Evolutionary conservation across 176 grass and related monocot species (phyloP).

Genomic region (Aegilops tauschii): DNA sequence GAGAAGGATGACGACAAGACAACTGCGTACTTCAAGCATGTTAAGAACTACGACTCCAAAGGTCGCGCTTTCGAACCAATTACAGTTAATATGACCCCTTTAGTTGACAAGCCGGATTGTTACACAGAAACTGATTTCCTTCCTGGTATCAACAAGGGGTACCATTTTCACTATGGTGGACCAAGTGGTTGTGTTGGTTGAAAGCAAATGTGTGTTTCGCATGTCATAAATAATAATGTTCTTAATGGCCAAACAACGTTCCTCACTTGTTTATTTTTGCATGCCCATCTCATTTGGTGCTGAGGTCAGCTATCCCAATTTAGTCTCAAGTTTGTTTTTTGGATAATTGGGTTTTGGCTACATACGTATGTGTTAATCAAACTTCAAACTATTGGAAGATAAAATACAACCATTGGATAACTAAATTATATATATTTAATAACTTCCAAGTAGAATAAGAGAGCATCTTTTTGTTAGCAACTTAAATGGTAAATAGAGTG

Average conservation of each 20-base stretch:
- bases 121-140: not conserved
- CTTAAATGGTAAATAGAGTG: too few relatives aligned
- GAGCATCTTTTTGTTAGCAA: too few relatives aligned
- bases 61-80: not conserved
- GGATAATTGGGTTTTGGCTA: too few relatives aligned
- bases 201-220: not conserved
- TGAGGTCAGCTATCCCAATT: not conserved
- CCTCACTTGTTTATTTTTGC: not conserved
- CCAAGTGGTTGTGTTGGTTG: conserved; percentile 3
- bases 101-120: not conserved
- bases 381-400: too few relatives aligned
- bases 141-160: not conserved
- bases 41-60: not conserved
- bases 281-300: not conserved
- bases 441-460: too few relatives aligned
- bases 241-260: not conserved
- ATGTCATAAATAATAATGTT: not conserved
- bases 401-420: too few relatives aligned
- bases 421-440: too few relatives aligned
- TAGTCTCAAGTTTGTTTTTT: not conserved
- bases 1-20: not conserved
- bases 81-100: not conserved
- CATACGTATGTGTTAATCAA: too few relatives aligned
- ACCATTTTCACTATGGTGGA: conserved; percentile 20
- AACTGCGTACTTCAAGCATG: conserved; percentile 25